Evolutionary conservation across 1,139 yeast species (phyloP).

Genomic region (Eremothecium gossypii): DNA sequence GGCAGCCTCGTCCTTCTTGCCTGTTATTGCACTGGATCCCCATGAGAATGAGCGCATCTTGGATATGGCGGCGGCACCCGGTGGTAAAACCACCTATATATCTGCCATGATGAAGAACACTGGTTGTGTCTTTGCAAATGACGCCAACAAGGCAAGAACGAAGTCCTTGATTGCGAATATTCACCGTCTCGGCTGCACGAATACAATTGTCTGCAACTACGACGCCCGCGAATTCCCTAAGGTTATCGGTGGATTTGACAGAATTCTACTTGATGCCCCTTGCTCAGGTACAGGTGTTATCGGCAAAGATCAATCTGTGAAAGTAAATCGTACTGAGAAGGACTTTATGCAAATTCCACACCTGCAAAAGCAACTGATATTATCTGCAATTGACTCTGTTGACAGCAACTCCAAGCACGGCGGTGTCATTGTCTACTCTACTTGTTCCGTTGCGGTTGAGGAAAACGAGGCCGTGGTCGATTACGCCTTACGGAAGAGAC

Average conservation of each 20-base stretch:
- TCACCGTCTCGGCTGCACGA: slow-evolving; percentile 93
- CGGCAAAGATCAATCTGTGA: slow-evolving; percentile 93
- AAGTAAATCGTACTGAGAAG: slow-evolving; percentile 87
- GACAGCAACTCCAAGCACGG: slow-evolving; percentile 89
- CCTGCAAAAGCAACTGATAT: slow-evolving; percentile 82
- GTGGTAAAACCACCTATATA: slow-evolving; percentile 96
- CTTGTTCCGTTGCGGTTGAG: slow-evolving; percentile 97
- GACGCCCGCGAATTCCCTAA: slow-evolving; percentile 98
- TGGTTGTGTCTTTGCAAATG: slow-evolving; percentile 95
- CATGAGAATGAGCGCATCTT: slow-evolving; percentile 90
- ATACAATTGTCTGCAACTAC: slow-evolving; percentile 92
- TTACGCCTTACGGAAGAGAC: slow-evolving; percentile 91
- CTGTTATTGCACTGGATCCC: slow-evolving; percentile 95
- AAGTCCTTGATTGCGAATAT: slow-evolving; percentile 94
- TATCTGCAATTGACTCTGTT: slow-evolving; percentile 95
- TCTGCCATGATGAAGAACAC: slow-evolving; percentile 97
- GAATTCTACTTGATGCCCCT: slow-evolving; percentile 94
- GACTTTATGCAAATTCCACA: slow-evolving; percentile 97
- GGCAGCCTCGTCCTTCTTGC: slow-evolving; percentile 96
- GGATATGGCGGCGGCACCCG: slow-evolving; percentile 99
- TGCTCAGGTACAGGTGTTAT: slow-evolving; percentile 99
- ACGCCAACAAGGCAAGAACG: slow-evolving; percentile 91
- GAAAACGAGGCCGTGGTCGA: slow-evolving; percentile 99
- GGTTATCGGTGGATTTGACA: slow-evolving; percentile 95
- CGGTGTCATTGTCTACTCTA: slow-evolving; percentile 91